Evolutionary conservation across 2,329 filamentous ascomycete species (phyloP), one percentile per base, ranked within the genome.

Genomic region (Cladophialophora bantiana): DNA sequence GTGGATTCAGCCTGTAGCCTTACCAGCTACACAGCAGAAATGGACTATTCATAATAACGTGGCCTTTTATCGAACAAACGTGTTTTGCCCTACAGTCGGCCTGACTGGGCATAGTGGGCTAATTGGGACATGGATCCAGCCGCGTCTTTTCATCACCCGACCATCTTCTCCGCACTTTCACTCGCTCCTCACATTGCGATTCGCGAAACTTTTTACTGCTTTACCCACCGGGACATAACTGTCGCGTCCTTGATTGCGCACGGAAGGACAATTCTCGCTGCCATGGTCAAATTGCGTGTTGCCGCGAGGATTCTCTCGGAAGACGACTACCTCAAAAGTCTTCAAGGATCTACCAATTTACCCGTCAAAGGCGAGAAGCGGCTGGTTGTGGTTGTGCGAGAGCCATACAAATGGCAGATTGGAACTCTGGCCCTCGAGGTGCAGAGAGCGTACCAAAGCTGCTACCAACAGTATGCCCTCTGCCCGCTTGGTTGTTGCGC

Each of bases 211-310:
- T 59, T 65, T 59, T 34, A 26, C 26, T 26, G 26, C 9, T 10
- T 45, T 52, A 42, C 15, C 34, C 31, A 31, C 50, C 54, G 59
- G 57, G 40, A 62, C 48, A 58, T 53, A 56, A 3, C 32, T 59
- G 7, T 62, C 45, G 32, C 48, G 40, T 26, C 34, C 55, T 31
- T 34, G 13, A 15, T 50, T 55, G 45, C 32, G 34, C 57, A 20
- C 20, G 31, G 48, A 13, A 13, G 56, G 52, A 52, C 35, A 57
- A 48, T 48, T 26, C 38, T 38, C 18, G 56, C 38, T 42, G 62
- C 54, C 45, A 73, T 73, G 71, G 69, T 73, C 67, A 71, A 68
- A 53, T 55, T 73, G 42, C 69, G 62, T 15, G 70, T 73, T 9
- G 66, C 64, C n/a, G 71, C 65, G 32, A 69, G 70, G 50, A 65